Evolutionary conservation across 2,329 filamentous ascomycete species (phyloP), one percentile per base, ranked within the genome.

Genomic region (Epichloe sp.): DNA sequence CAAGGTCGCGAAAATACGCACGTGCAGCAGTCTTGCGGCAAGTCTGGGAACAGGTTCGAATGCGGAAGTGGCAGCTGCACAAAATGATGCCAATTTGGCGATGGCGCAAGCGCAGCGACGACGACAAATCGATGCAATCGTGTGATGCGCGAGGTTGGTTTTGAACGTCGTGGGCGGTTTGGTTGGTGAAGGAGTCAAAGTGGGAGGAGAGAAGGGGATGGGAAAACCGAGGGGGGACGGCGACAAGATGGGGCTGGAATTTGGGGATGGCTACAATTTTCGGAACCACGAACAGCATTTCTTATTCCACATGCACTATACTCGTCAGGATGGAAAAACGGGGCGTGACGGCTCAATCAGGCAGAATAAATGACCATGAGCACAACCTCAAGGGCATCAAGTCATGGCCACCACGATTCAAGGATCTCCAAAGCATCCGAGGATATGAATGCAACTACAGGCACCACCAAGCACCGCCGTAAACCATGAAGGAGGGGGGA

Each of bases 61-160:
- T 62, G 57, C 63, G 60, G 62, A 55, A 49, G 55, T 55, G 51
- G 56, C 51, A 51, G 60, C 52, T 53, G 64, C 62, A 65, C 61
- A 63, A 56, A 66, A 68, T 65, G 61, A 62, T 57, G 57, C 46
- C 52, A 45, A 56, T 70, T 67, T 68, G 55, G 54, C 52, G 66
- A 70, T 69, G 65, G 55, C 57, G 61, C 55, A 52, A 62, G 59
- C 59, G 57, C 50, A 49, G 57, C 57, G 63, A 63, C 51, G 59
- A 64, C 64, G 64, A 56, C 57, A 59, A 63, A 67, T 68, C 63
- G 71, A 75, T 75, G 71, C 57, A 61, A 57, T 59, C 36, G 44
- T 57, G 51, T 52, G 48, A 54, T 44, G 53, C 47, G 54, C 61
- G 58, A 64, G 52, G 53, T 54, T 55, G 50, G 48, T 51, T 57